Evolutionary conservation across 2,329 filamentous ascomycete genomes (phyloP), one percentile per base, ranked within the genome.

Genomic region (Paraphaeosphaeria sporulosa): DNA sequence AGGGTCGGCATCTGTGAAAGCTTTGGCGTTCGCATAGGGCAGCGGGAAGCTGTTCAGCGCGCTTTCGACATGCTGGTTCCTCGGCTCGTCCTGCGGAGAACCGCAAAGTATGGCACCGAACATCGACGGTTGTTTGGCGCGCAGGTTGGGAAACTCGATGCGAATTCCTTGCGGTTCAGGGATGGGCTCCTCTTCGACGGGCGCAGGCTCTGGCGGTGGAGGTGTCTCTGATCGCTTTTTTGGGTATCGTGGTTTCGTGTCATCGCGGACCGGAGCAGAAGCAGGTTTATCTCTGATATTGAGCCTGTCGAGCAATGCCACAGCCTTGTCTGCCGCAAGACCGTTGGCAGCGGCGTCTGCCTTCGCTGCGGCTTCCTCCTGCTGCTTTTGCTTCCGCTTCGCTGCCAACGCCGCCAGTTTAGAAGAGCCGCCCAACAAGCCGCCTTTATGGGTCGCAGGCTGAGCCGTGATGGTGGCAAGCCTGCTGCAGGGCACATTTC

Each of bases 331-430:
- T n/a, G 74, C 59, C 9, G 71, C 64, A 34, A 44, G 59, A 9
- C 55, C 67, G 32, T 64, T 51, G 43, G 48, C 25, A 25, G 52
- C 19, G 8, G 57, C 56, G 10, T 55, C 42, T 15, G 67, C 32
- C 25, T 58, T 57, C 3, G 67, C 57, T 19, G 57, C 64, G 40
- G 73, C 71, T 52, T 74, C 81, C 68, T 86, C 88, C 42, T 90
- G 89, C 15, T 88, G 89, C 77, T 93, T 96, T 79, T 92, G 94
- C 75, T 93, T 94, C 30, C 93, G 86, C 56, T 92, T 90, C 36
- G 93, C 93, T 54, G 94, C 94, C 44, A 99, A 82, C 50, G 93
- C 93, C 69, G 96, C 94, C 48, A 99, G 83, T 72, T 99, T 99
- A 5, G 94, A 85, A 9, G 88, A 86, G 36, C 95, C 96, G 32